phyloP scores from a whole-genome alignment of 2,329 filamentous ascomycete genomes.

The Colletotrichum lupini region DNA sequence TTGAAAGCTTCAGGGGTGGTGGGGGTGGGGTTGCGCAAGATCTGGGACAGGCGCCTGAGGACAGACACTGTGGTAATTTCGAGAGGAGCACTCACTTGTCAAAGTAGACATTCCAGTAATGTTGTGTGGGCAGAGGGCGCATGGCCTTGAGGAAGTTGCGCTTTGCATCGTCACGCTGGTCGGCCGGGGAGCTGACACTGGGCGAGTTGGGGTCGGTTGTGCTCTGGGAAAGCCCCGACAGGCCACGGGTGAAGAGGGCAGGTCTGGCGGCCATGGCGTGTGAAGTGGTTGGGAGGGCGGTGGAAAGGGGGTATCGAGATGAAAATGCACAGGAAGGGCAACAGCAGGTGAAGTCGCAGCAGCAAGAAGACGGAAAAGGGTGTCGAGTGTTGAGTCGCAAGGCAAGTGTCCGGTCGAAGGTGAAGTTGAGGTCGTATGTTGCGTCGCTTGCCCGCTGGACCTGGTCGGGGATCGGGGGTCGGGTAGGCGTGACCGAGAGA shows the following conservation, averaged over 20 bases:
- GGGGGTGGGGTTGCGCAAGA: neutral
- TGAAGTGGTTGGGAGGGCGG: constrained; percentile 15
- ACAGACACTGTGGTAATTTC: neutral
- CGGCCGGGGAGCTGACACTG: constrained; percentile 74
- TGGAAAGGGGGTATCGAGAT: neutral
- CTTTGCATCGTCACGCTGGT: constrained; percentile 82
- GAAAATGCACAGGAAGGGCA: constrained; percentile 14
- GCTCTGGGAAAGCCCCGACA: constrained; percentile 71
- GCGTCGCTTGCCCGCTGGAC: neutral
- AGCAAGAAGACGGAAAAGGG: neutral
- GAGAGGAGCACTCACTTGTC: constrained; percentile 58
- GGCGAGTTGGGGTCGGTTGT: constrained; percentile 66
- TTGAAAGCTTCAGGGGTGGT: neutral
- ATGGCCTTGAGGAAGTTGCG: constrained; percentile 83
- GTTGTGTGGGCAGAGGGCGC: constrained; percentile 79
- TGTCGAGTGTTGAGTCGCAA: constrained; percentile 23
- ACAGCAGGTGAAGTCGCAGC: neutral
- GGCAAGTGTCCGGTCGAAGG: constrained; percentile 8
- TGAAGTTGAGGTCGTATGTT: constrained; percentile 19
- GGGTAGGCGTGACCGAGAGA: constrained; percentile 27
- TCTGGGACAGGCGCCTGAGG: neutral
- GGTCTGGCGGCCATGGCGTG: constrained; percentile 66
- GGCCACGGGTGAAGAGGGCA: constrained; percentile 70
- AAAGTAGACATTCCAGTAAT: constrained; percentile 82
- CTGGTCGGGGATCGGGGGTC: constrained; percentile 25